A percentile compares a stretch with the other conserved stretches of the same genome.
These are phyloP conservation scores for Rhizopus microsporus DNA, from an alignment of 371 early-diverging fungal species.

Conservation along the genomic window DNA sequence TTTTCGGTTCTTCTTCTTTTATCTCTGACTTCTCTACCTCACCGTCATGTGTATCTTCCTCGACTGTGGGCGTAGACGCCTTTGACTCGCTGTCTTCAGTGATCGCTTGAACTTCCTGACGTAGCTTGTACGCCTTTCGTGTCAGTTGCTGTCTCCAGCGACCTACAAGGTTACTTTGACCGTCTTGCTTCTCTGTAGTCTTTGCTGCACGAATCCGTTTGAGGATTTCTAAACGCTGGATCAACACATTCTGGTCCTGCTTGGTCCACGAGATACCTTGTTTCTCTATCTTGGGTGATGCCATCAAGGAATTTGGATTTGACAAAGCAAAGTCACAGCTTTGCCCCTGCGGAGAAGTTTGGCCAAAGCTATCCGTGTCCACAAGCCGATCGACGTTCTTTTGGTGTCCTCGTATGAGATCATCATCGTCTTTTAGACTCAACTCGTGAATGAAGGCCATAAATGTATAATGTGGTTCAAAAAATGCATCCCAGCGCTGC, in stretches of 20 bases:
- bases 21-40: background rate
- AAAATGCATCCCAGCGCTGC: constrained; percentile 29
- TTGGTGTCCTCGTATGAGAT: constrained; percentile 7
- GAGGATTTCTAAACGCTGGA: constrained; percentile 18
- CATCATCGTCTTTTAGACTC: constrained; percentile 5
- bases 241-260: constrained; percentile 13
- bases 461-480: constrained; percentile 30
- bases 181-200: background rate
- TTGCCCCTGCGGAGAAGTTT: background rate
- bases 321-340: background rate
- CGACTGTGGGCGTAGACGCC: background rate
- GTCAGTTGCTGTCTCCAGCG: constrained; percentile 16
- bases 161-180: constrained; percentile 1
- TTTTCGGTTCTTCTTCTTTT: constrained; percentile 4
- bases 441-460: constrained; percentile 16
- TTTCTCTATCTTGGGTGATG: background rate
- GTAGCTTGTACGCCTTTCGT: constrained; percentile 12
- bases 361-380: background rate
- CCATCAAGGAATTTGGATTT: background rate
- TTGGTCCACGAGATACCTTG: constrained; percentile 3
- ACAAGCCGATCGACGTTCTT: constrained; percentile 20
- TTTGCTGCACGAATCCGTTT: constrained; percentile 19
- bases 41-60: constrained; percentile 7
- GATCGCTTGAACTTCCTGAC: constrained; percentile 11
- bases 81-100: background rate